A percentile compares a stretch with the other conserved stretches of the same genome.
These are phyloP conservation scores for Yamadazyma friedrichii DNA, from an alignment of 1,139 yeast genomes.

Conservation along the genomic window DNA sequence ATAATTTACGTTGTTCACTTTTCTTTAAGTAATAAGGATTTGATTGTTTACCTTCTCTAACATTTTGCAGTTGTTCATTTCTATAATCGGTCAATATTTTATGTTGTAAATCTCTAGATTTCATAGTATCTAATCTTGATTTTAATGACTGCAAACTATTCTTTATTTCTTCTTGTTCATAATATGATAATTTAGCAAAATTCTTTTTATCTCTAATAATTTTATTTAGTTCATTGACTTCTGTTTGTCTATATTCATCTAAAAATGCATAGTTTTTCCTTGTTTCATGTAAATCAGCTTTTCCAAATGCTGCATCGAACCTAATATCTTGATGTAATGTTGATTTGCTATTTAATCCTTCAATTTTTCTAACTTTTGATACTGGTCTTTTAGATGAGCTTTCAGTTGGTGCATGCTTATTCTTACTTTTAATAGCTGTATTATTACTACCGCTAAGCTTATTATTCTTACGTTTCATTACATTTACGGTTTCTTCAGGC, in stretches of 20 bases:
- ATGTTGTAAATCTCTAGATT: slow-evolving; percentile 72
- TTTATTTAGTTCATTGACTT: slow-evolving; percentile 58
- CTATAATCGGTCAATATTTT: slow-evolving; percentile 58
- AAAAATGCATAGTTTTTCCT: slow-evolving; percentile 80
- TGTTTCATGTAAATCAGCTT: slow-evolving; percentile 63
- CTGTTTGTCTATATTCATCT: slow-evolving; percentile 79
- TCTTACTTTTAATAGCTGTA: slow-evolving; percentile 23
- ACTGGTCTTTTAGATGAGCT: slow-evolving; percentile 72
- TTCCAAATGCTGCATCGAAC: slow-evolving; percentile 87
- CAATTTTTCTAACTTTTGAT: slow-evolving; percentile 66
- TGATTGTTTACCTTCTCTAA: slow-evolving; percentile 49
- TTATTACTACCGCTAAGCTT: background rate
- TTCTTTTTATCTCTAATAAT: slow-evolving; percentile 59
- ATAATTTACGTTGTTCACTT: slow-evolving; percentile 77
- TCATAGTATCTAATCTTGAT: slow-evolving; percentile 74
- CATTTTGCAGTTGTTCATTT: slow-evolving; percentile 42
- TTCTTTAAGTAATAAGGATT: slow-evolving; percentile 67
- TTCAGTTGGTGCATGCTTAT: slow-evolving; percentile 82
- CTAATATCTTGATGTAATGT: slow-evolving; percentile 73
- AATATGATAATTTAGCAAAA: slow-evolving; percentile 36
- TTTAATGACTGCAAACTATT: slow-evolving; percentile 57
- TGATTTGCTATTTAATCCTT: slow-evolving; percentile 56
- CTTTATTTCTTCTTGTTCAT: slow-evolving; percentile 56
- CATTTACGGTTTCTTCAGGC: background rate
- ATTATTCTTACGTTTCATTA: slow-evolving; percentile 13